These are phyloP conservation scores for Candida endomychidarum DNA, from an alignment of 805 yeast genomes.

Conservation along the genomic window DNA sequence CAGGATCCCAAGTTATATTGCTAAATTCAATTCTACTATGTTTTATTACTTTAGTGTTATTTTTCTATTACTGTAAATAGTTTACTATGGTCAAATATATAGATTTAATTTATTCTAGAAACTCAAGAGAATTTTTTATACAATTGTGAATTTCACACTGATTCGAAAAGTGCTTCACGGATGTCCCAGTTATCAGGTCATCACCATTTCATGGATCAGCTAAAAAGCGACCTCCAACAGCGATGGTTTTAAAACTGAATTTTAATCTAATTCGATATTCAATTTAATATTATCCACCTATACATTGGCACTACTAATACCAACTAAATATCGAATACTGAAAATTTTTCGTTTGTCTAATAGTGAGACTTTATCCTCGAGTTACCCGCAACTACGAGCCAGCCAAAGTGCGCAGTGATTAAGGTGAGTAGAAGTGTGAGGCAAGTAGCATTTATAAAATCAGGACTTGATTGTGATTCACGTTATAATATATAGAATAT, in stretches of 20 bases:
- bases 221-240: conserved; percentile 83
- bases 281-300: conserved; percentile 8
- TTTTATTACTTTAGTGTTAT: no score
- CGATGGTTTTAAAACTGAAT: conserved; percentile 95
- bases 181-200: conserved; percentile 90
- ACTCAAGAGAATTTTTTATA: no score
- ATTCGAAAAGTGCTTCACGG: not conserved
- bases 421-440: not conserved
- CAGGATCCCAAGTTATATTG: no score
- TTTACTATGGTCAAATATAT: no score
- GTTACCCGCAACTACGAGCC: conserved; percentile 5
- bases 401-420: no score
- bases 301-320: conserved; percentile 15
- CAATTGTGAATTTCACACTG: not conserved
- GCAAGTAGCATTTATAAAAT: not conserved
- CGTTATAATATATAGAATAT: no score
- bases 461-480: conserved; percentile 2
- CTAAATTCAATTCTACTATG: no score
- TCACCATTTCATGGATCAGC: conserved; percentile 94
- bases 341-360: conserved; percentile 1
- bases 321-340: conserved; percentile 5
- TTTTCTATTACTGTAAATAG: no score
- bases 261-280: conserved; percentile 3
- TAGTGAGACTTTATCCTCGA: not conserved
- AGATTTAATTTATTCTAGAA: no score